Conservation (phyloP, 2,329 filamentous ascomycete genomes). For the Aspergillus hortae region DNA sequence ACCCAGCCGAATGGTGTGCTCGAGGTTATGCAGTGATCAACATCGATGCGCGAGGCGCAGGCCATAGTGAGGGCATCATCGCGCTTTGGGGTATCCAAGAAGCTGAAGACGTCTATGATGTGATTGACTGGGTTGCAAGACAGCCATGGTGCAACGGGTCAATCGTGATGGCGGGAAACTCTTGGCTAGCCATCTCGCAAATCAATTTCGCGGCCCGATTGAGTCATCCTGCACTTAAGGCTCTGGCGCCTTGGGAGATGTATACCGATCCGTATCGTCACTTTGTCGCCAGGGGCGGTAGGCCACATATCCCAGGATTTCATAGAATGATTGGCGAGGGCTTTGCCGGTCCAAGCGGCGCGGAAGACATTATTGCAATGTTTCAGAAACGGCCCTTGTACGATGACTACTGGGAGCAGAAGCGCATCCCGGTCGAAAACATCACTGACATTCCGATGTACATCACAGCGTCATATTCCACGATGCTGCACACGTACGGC, state of each 20-base stretch:
- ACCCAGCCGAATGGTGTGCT: not conserved
- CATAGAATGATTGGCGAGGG: not conserved
- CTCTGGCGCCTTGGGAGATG: not conserved
- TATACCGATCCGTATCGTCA: not conserved
- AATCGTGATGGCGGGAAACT: conserved; percentile 12
- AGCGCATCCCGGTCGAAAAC: not conserved
- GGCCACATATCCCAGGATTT: not conserved
- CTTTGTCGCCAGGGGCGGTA: not conserved
- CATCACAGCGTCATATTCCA: not conserved
- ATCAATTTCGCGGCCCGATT: conserved; percentile 2
- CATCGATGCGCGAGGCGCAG: not conserved
- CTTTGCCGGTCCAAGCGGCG: not conserved
- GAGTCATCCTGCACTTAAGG: not conserved
- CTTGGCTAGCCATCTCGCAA: conserved; percentile 10
- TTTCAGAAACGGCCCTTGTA: not conserved
- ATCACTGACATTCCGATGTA: not conserved
- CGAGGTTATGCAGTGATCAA: not conserved
- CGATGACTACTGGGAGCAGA: not conserved
- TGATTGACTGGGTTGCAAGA: conserved; percentile 9
- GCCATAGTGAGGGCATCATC: not conserved
- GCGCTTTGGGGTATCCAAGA: not conserved
- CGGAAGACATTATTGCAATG: not conserved
- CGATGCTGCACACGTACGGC: not conserved
- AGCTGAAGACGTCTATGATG: conserved; percentile 6
- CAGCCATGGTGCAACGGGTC: conserved; percentile 12